Conservation (phyloP, 192 early-diverging fungal genomes). For the Pilobolus umbonatus region DNA sequence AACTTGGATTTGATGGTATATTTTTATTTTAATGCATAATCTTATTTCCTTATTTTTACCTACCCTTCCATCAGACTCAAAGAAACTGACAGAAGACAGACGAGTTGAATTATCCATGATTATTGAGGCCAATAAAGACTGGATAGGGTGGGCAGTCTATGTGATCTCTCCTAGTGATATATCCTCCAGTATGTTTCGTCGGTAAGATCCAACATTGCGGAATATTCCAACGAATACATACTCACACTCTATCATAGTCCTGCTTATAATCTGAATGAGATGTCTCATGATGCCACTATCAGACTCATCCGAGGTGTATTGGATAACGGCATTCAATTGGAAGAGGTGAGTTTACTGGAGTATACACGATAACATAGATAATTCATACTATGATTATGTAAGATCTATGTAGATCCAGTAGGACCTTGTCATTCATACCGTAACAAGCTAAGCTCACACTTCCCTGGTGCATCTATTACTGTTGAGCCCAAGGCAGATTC, state of each 20-base stretch:
- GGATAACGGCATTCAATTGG: slow-evolving; percentile 58
- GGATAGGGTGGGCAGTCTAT: slow-evolving; percentile 81
- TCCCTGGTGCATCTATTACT: slow-evolving; percentile 74
- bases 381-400: background rate
- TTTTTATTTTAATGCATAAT: background rate
- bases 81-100: slow-evolving; percentile 74
- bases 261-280: slow-evolving; percentile 88
- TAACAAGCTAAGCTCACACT: slow-evolving; percentile 63
- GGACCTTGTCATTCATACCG: slow-evolving; percentile 88
- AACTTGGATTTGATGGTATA: slow-evolving; percentile 81
- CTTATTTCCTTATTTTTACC: background rate
- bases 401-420: slow-evolving; percentile 94
- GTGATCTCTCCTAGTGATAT: slow-evolving; percentile 89
- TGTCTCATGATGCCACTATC: slow-evolving; percentile 95
- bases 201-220: slow-evolving; percentile 36
- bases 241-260: slow-evolving; percentile 33
- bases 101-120: slow-evolving; percentile 66
- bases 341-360: slow-evolving; percentile 44
- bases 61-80: slow-evolving; percentile 97
- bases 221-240: background rate
- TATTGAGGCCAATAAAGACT: slow-evolving; percentile 50
- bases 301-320: slow-evolving; percentile 68
- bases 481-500: slow-evolving; percentile 95
- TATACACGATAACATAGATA: background rate
- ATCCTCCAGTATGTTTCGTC: slow-evolving; percentile 82